phyloP scores from a whole-genome alignment of 345 rosid genomes.

The Erodium maritimum region DNA sequence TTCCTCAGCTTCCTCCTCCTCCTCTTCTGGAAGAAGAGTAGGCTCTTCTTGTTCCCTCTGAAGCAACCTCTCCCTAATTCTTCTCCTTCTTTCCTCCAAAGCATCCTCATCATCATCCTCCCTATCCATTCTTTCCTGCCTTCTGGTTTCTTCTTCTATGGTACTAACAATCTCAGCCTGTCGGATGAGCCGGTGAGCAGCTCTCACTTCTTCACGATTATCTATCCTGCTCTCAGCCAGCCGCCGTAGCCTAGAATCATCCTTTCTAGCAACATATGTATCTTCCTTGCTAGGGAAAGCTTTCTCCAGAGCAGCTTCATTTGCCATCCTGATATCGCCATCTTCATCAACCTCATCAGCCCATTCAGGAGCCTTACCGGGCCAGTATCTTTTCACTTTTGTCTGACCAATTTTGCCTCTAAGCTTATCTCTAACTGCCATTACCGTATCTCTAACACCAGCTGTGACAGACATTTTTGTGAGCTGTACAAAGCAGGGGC shows the following conservation, averaged over 20 bases:
- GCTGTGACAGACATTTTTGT: too few species aligned
- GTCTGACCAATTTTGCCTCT: too few species aligned
- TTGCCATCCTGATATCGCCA: too few species aligned
- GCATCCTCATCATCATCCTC: slow-evolving; percentile 14
- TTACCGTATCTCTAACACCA: too few species aligned
- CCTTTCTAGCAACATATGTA: slow-evolving; percentile 1
- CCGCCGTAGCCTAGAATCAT: slow-evolving; percentile 29
- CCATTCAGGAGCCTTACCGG: too few species aligned
- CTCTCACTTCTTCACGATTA: slow-evolving; percentile 27
- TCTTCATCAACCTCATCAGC: too few species aligned
- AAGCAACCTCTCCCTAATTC: slow-evolving; percentile 22
- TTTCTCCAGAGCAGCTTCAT: too few species aligned
- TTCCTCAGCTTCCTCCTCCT: slow-evolving; percentile 31
- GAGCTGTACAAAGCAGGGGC: too few species aligned
- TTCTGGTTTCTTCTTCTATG: slow-evolving; percentile 18
- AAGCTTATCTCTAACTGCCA: too few species aligned
- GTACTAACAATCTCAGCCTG: slow-evolving; percentile 24
- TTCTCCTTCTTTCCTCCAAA: slow-evolving; percentile 26
- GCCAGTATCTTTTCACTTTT: too few species aligned
- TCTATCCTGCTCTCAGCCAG: slow-evolving; percentile 16
- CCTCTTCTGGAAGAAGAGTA: slow-evolving; percentile 26
- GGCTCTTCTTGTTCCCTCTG: slow-evolving; percentile 26
- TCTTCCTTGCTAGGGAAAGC: too few species aligned
- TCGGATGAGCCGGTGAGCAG: slow-evolving; percentile 23
- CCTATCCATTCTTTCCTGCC: background rate